Conservation (phyloP, 257 asterid genomes). For the Echites panduratus region DNA sequence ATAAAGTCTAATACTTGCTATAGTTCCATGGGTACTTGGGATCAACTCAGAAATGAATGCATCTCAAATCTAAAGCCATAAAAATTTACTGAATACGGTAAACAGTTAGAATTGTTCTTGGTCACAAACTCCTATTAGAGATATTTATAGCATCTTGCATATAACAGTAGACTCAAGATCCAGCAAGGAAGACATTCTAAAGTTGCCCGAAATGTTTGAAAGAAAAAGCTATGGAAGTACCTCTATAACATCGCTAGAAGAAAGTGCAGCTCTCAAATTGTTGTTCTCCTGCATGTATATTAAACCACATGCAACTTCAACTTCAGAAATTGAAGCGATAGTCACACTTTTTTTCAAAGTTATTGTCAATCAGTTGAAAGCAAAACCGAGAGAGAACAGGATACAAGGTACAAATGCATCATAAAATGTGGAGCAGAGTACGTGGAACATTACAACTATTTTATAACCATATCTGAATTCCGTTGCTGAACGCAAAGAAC, state of each 20-base stretch:
- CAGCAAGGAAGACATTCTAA: neutral
- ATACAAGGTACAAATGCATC: neutral
- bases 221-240: conserved; percentile 37
- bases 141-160: neutral
- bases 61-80: neutral
- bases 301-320: conserved; percentile 9
- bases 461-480: conserved; percentile 97
- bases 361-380: neutral
- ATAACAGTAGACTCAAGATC: no score
- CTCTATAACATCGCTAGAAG: conserved; percentile 74
- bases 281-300: conserved; percentile 57
- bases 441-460: conserved; percentile 68
- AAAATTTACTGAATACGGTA: neutral
- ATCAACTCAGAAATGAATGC: neutral
- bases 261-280: conserved; percentile 73
- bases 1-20: neutral
- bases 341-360: neutral
- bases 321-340: neutral
- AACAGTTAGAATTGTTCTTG: neutral
- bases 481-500: conserved; percentile 63
- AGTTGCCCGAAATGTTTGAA: neutral
- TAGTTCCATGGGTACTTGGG: neutral
- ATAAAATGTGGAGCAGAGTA: conserved; percentile 8
- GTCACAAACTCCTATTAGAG: neutral
- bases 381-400: neutral